Evolutionary conservation across 805 yeast species (phyloP).

Genomic region (Saturnispora galanensis): DNA sequence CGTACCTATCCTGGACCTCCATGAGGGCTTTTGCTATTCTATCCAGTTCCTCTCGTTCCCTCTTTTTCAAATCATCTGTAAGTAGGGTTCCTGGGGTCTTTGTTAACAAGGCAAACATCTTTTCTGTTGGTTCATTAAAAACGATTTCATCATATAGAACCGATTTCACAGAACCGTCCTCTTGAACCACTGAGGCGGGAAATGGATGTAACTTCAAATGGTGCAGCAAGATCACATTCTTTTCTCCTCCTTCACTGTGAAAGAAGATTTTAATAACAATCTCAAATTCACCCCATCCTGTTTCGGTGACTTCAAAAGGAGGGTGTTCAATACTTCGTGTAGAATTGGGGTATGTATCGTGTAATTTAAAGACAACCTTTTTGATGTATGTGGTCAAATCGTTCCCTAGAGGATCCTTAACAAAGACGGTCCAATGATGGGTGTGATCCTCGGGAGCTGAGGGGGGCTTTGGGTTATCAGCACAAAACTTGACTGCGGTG

Average conservation of each 20-base stretch:
- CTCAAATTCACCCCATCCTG: constrained; percentile 99
- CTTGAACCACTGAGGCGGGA: constrained; percentile 17
- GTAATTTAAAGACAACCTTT: constrained; percentile 87
- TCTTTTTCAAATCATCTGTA: constrained; percentile 31
- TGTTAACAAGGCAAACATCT: constrained; percentile 70
- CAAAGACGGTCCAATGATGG: constrained; percentile 91
- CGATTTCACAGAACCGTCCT: constrained; percentile 43
- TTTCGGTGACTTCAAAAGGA: constrained; percentile 91
- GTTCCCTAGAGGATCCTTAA: constrained; percentile 68
- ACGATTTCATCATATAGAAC: constrained; percentile 81
- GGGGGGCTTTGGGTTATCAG: constrained; percentile 37
- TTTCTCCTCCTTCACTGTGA: constrained; percentile 79
- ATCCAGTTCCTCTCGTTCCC: constrained; percentile 58
- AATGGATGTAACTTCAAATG: constrained; percentile 90
- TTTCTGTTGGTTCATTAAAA: constrained; percentile 92
- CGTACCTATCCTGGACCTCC: constrained; percentile 21
- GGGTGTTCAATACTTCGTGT: constrained; percentile 82
- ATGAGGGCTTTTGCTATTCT: constrained; percentile 34
- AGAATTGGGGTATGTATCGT: constrained; percentile 85
- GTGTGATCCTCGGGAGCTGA: constrained; percentile 83
- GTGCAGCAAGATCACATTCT: constrained; percentile 76
- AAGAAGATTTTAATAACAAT: constrained; percentile 81
- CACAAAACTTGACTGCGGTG: constrained; percentile 57
- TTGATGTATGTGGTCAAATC: constrained; percentile 77
- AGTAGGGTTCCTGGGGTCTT: constrained; percentile 49